A percentile compares a stretch with the other conserved stretches of the same genome.
Conservation (phyloP, 2,329 filamentous ascomycete species). For the Microsporum ferrugineum region DNA sequence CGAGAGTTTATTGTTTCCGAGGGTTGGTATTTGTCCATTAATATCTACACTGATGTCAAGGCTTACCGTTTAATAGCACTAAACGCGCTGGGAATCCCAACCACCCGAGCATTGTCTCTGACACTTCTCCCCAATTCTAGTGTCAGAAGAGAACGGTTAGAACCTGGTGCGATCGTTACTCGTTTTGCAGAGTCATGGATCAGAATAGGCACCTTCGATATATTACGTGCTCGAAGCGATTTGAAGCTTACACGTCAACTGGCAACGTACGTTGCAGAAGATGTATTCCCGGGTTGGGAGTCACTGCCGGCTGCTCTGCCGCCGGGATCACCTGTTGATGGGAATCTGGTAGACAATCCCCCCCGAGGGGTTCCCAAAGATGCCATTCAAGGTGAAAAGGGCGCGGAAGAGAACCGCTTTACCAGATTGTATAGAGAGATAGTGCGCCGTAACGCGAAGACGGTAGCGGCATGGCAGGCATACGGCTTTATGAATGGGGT, state of each 20-base stretch:
- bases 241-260: constrained; percentile 60
- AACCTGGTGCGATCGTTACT: constrained; percentile 85
- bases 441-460: constrained; percentile 69
- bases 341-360: constrained; percentile 30
- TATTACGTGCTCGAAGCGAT: constrained; percentile 74
- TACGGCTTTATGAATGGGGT: constrained; percentile 99
- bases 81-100: constrained; percentile 73
- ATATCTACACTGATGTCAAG: neutral
- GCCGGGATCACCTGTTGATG: constrained; percentile 21
- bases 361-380: constrained; percentile 45
- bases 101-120: constrained; percentile 73
- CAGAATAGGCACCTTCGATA: constrained; percentile 87
- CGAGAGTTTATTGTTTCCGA: constrained; percentile 91
- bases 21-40: constrained; percentile 31
- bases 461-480: constrained; percentile 88
- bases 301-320: constrained; percentile 53
- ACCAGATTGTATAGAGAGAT: constrained; percentile 79
- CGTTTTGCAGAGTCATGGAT: constrained; percentile 89
- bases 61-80: constrained; percentile 37
- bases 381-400: constrained; percentile 54
- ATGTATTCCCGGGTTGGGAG: constrained; percentile 81
- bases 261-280: constrained; percentile 72
- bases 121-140: constrained; percentile 60
- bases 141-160: constrained; percentile 66
- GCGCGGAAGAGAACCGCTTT: constrained; percentile 72